These are phyloP conservation scores for Botrytis cinerea DNA, from an alignment of 2,329 filamentous ascomycete genomes.

Conservation along the genomic window DNA sequence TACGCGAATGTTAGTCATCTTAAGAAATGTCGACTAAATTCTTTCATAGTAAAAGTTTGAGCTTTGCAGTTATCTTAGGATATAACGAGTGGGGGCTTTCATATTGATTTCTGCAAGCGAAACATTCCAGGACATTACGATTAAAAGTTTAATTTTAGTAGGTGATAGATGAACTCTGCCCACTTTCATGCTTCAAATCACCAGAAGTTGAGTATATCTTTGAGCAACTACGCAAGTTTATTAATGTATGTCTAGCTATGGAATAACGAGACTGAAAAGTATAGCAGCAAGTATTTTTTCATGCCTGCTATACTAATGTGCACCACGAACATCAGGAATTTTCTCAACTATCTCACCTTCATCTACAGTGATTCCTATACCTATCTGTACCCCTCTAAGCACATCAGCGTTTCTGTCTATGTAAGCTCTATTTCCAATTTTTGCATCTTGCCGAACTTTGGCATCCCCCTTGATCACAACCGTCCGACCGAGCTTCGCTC, in stretches of 20 bases:
- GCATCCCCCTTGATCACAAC: fast-evolving
- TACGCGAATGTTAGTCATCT: neutral
- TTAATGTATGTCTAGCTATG: neutral
- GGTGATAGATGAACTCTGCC: neutral
- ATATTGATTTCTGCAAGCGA: neutral
- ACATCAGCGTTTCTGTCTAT: neutral
- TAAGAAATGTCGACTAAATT: no score
- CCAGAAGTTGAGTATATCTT: neutral
- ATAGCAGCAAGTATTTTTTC: neutral
- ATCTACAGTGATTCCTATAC: no score
- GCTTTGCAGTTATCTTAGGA: neutral
- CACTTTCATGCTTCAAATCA: neutral
- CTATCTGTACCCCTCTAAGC: neutral
- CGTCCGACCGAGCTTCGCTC: neutral
- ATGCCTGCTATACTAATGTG: neutral
- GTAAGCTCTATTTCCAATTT: neutral
- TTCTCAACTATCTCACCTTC: neutral
- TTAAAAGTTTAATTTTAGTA: neutral
- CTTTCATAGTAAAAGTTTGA: neutral
- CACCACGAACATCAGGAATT: neutral
- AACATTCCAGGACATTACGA: neutral
- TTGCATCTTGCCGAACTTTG: neutral
- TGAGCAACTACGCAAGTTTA: neutral
- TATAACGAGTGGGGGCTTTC: neutral
- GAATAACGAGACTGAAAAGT: neutral